Conservation (phyloP, 2,329 filamentous ascomycete species). For the Onygena corvina region DNA sequence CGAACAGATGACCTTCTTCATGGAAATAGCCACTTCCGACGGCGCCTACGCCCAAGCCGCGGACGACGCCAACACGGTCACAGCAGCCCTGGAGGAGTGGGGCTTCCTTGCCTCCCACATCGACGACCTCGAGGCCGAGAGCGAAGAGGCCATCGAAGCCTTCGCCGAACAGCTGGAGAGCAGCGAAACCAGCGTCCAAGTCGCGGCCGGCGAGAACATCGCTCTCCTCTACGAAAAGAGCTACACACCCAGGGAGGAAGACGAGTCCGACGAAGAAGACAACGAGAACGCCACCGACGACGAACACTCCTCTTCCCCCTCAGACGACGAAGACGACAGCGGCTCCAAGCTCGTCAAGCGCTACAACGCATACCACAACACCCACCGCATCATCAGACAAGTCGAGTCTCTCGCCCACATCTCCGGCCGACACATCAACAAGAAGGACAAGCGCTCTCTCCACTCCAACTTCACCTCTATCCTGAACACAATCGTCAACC, state of each 20-base stretch:
- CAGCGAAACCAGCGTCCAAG: constrained; percentile 58
- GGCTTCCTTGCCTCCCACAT: constrained; percentile 66
- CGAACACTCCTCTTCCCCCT: constrained; percentile 25
- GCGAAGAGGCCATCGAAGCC: constrained; percentile 61
- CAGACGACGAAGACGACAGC: constrained; percentile 27
- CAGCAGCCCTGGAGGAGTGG: constrained; percentile 66
- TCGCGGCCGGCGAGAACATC: constrained; percentile 66
- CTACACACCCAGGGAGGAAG: constrained; percentile 46
- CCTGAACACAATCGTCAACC: constrained; percentile 53
- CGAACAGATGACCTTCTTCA: constrained; percentile 60
- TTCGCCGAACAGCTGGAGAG: constrained; percentile 80
- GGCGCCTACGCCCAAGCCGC: constrained; percentile 58
- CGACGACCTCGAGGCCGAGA: constrained; percentile 59
- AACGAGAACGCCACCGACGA: constrained; percentile 36
- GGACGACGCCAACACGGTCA: constrained; percentile 59
- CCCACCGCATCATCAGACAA: constrained; percentile 47
- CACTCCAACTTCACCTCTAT: constrained; percentile 56
- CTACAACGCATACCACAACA: constrained; percentile 56
- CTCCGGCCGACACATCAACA: constrained; percentile 51
- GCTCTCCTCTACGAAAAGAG: constrained; percentile 70
- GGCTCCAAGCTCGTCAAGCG: constrained; percentile 45
- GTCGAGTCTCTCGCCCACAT: constrained; percentile 49
- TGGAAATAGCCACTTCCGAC: constrained; percentile 70
- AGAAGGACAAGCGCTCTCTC: constrained; percentile 54
- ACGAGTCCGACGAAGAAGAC: constrained; percentile 41